Percentiles rank a stretch among this genome's conserved stretches.
phyloP scores from a whole-genome alignment of 306 rosid species.

The Casuarina equisetifolia region DNA sequence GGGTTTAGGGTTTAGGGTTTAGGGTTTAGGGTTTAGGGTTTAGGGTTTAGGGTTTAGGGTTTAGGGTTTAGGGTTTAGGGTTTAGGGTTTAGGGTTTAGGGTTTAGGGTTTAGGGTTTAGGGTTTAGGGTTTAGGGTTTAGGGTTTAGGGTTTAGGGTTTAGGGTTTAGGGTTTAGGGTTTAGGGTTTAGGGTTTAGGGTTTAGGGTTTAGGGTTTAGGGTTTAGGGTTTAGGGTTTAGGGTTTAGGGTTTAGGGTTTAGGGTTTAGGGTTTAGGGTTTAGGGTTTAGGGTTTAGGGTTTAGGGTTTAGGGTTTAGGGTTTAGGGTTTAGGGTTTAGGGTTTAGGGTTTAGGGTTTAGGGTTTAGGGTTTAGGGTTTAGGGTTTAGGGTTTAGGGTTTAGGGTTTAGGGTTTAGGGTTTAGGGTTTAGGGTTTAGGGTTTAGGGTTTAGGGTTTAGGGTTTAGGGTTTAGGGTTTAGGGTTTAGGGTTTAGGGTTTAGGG shows the following conservation, averaged over 20 bases:
- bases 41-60: too few relatives aligned
- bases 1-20: too few relatives aligned
- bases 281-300: background rate
- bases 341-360: background rate
- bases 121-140: background rate
- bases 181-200: background rate
- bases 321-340: background rate
- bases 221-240: background rate
- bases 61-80: too few relatives aligned
- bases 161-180: background rate
- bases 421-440: background rate
- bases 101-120: too few relatives aligned
- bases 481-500: constrained; percentile 5
- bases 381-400: background rate
- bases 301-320: background rate
- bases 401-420: background rate
- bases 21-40: too few relatives aligned
- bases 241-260: background rate
- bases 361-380: background rate
- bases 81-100: too few relatives aligned
- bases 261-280: background rate
- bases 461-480: constrained; percentile 7
- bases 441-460: background rate
- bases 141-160: background rate
- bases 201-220: background rate